Base-by-base conservation (phyloP, 202 grass and related monocot genomes). In the Schoenoplectus triqueter region DNA sequence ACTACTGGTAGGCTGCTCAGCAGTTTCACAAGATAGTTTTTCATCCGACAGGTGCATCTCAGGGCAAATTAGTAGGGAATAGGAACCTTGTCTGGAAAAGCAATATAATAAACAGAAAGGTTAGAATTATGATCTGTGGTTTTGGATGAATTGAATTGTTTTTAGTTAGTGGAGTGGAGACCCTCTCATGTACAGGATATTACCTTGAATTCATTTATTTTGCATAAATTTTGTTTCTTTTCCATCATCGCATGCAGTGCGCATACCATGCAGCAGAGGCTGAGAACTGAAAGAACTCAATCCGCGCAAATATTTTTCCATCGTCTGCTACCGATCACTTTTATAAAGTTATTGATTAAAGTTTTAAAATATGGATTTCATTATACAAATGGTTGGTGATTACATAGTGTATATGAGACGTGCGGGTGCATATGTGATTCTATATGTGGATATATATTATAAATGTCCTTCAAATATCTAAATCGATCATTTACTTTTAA, bases 121-220 rank as follows among this genome's bases (percentile, higher is more conserved):
- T 67, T 66, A 67, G 80, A 66, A 10, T 52, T 44, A 82, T 41
- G 6, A 47, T 82, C 11, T 82, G 6, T 66, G 80, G 41, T 82
- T 81, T 81, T 81, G 63, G 65, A 54, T 83, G 80, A 51, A 10
- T 40, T 56, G 5, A 65, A 67, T 40, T 69, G 47, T 41, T 69
- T 10, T n/a, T 70, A 83, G 81, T 83, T 83, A 83, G 64, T 69
- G 64, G 50, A 83, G 46, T 73, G 17, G 70, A 73, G 47, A 50
- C 49, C 66, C 74, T 82, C 21, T 69, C 6, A n/a, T 71, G 65
- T 70, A 84, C 48, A 84, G 81, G 50, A 57, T 41, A 70, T 84
- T 31, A 69, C 81, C 59, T 31, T 79, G 31, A 79, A 79, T 71
- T 18, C 71, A 71, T 69, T 84, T 46, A 57, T 69, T 71, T 71